These are phyloP conservation scores for Micromonas commoda DNA, from an alignment of 139 green algal species.

Conservation along the genomic window DNA sequence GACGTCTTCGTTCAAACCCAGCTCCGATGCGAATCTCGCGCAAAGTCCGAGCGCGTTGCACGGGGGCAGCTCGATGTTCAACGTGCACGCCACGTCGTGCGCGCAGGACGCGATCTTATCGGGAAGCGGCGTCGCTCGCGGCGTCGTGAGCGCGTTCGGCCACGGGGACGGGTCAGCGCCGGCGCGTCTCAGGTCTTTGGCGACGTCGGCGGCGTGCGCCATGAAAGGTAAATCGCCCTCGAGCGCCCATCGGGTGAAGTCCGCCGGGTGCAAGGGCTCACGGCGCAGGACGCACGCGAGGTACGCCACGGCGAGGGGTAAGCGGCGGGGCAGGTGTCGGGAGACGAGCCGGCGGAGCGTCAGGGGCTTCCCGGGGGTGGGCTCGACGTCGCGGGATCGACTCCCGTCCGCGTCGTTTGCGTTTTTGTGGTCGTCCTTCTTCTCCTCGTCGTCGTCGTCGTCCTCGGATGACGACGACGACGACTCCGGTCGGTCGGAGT, in stretches of 20 bases:
- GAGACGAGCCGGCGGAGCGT: background rate
- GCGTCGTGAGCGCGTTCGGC: background rate
- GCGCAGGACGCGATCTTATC: background rate
- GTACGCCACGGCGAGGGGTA: background rate
- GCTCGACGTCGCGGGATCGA: background rate
- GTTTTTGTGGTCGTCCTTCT: background rate
- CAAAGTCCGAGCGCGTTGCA: background rate
- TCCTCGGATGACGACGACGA: background rate
- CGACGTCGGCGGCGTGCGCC: background rate
- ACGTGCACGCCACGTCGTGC: background rate
- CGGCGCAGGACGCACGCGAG: background rate
- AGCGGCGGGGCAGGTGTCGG: background rate
- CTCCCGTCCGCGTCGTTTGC: background rate
- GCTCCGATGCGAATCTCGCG: background rate
- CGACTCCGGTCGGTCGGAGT: background rate
- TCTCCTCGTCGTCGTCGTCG: background rate
- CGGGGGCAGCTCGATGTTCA: background rate
- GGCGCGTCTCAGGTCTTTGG: background rate
- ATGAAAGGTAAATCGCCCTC: background rate
- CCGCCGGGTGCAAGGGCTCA: background rate
- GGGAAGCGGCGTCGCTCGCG: background rate
- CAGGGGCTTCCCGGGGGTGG: background rate
- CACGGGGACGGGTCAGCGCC: background rate
- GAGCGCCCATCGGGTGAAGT: background rate
- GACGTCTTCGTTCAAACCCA: background rate